Evolutionary conservation across 2,329 filamentous ascomycete genomes (phyloP).

Genomic region (Sporothrix globosa): DNA sequence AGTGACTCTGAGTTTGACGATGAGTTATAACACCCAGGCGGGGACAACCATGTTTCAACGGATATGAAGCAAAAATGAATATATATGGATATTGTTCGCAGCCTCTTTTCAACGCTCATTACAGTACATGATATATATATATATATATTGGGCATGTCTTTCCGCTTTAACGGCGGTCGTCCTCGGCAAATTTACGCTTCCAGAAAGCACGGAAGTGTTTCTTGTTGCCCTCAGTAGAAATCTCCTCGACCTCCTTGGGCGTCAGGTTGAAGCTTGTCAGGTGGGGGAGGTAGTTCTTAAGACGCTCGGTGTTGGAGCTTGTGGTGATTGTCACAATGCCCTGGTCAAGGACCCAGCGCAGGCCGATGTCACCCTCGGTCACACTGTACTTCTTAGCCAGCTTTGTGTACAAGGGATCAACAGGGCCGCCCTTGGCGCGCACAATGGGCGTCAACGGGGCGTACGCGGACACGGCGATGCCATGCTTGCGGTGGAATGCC

Average conservation of each 20-base stretch:
- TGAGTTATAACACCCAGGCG: constrained; percentile 48
- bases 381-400: constrained; percentile 64
- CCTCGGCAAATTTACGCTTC: constrained; percentile 54
- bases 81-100: not conserved
- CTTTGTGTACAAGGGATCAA: constrained; percentile 55
- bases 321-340: constrained; percentile 63
- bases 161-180: constrained; percentile 48
- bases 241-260: constrained; percentile 59
- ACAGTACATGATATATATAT: not conserved
- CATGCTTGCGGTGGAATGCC: constrained; percentile 59
- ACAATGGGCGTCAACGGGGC: constrained; percentile 57
- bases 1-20: constrained; percentile 61
- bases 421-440: constrained; percentile 55
- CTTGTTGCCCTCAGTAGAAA: constrained; percentile 58
- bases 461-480: constrained; percentile 62
- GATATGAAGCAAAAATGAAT: not conserved
- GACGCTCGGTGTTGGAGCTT: constrained; percentile 59
- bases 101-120: not conserved
- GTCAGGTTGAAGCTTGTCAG: constrained; percentile 62
- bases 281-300: constrained; percentile 59
- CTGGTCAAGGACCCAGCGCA: constrained; percentile 64
- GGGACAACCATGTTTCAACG: not conserved
- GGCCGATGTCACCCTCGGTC: constrained; percentile 57
- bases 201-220: constrained; percentile 67
- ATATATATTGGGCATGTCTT: not conserved